Base-by-base conservation (phyloP, 257 asterid species). In the Scutellaria baicalensis region DNA sequence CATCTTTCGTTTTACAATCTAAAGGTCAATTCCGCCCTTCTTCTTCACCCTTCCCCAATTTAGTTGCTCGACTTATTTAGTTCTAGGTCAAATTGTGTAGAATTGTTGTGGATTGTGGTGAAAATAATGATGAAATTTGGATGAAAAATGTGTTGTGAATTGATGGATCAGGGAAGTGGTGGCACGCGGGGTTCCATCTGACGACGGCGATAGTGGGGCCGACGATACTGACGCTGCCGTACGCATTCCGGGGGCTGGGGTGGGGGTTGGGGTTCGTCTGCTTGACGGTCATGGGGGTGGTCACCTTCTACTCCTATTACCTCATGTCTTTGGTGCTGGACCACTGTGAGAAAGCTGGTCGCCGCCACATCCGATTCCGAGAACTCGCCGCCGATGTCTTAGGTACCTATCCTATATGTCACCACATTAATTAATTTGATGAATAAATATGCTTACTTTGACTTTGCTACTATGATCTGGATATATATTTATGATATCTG, bases 201-300 rank as follows among this genome's bases (percentile, higher is more conserved):
- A 88, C 96, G 74, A 94, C 99, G 80, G 99, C 99, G 68, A 94
- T 94, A n/a, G 99, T 94, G 77, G 99, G 99, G 1, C 99, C 99
- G 66, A 86, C 95, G 1, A 59, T 91, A 58, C 83, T 91, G 60
- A 91, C 97, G 48, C 74, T 94, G 80, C 99, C 99, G 48, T 94
- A 86, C 79, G 95, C 89, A 0, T 94, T 94, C 86, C 85, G 97
- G 57, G 99, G 99, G 3, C 77, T 94, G 9, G 99, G 99, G 3
- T 94, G 99, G 99, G 81, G 67, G 23, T 9, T 78, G 52, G 99
- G 99, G 6, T 78, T 89, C 66, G 1, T 91, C 8, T 89, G 93
- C 82, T 73, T 94, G 18, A 91, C 99, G 75, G 93, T 72, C 74
- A 94, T 94, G 99, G 99, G 97, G 2, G 31, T 78, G 9, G 96